Percentiles rank a stretch among this genome's conserved stretches.
Conservation (phyloP, 1,139 yeast species). For the Williopsis jadinii region DNA sequence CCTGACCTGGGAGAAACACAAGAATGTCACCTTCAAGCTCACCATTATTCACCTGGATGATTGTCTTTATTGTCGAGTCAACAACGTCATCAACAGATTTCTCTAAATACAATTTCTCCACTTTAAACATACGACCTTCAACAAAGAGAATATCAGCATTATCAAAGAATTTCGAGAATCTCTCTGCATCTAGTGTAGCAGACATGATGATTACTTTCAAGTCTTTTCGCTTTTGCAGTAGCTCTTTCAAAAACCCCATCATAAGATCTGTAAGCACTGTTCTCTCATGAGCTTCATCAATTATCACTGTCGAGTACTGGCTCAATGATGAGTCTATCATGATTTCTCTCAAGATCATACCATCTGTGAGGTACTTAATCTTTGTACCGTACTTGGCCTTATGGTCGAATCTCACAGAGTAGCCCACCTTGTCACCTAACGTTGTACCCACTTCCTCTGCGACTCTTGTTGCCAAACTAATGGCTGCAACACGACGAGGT, state of each 20-base stretch:
- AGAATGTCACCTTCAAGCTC: constrained; percentile 81
- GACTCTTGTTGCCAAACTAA: constrained; percentile 87
- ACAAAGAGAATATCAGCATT: constrained; percentile 76
- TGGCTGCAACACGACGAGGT: constrained; percentile 97
- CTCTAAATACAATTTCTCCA: constrained; percentile 57
- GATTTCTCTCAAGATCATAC: constrained; percentile 90
- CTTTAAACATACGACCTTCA: constrained; percentile 88
- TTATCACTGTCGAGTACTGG: constrained; percentile 68
- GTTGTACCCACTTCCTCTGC: constrained; percentile 78
- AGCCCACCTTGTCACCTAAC: constrained; percentile 85
- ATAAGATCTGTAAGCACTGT: constrained; percentile 86
- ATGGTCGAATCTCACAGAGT: constrained; percentile 82
- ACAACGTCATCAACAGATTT: constrained; percentile 72
- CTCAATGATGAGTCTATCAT: constrained; percentile 65
- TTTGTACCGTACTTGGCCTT: constrained; percentile 47
- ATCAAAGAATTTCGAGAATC: constrained; percentile 70
- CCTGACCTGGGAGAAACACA: constrained; percentile 94
- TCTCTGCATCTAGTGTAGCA: constrained; percentile 92
- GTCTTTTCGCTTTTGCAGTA: constrained; percentile 44
- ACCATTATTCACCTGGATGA: constrained; percentile 69
- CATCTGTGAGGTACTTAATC: constrained; percentile 87
- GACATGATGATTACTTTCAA: constrained; percentile 67
- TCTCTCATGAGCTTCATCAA: constrained; percentile 98
- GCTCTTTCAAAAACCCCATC: constrained; percentile 76
- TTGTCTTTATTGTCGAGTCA: constrained; percentile 67